Base-by-base conservation (phyloP, 129 eudicot genomes). In the Ambrosia trifida region DNA sequence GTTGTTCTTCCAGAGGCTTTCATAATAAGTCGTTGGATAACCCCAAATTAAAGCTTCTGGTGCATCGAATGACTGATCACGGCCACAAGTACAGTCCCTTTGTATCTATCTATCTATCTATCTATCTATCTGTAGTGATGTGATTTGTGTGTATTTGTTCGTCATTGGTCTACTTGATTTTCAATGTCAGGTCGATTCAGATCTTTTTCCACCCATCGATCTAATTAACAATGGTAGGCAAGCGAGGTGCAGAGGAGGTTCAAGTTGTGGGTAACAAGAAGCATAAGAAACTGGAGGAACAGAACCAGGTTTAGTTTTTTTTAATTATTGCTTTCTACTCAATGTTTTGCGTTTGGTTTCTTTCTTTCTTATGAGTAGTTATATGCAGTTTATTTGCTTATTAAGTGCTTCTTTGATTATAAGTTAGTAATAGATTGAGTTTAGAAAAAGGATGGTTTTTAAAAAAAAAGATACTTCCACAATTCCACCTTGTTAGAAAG, bases 111-210 rank as follows among this genome's bases (percentile, higher is more conserved):
- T 38, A 38, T 38, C 12, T 38, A 6, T 45, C 45, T 16, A 7
- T 66, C n/a, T n/a, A n/a, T n/a, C n/a, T n/a, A n/a, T n/a, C n/a
- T n/a, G n/a, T n/a, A n/a, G n/a, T n/a, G n/a, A n/a, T n/a, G 14
- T 41, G 4, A 65, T 45, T 60, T 17, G 65, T 24, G 31, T 32
- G 44, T 16, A 40, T 13, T 9, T 7, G 8, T 61, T n/a, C n/a
- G n/a, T n/a, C 18, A 41, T 31, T 12, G 14, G 16, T 43, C 33
- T 12, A 11, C 44, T 43, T 41, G 52, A 43, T 14, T 45, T 47
- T 66, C 53, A 49, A 14, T 68, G 50, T 32, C 72, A 68, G 72
- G 60, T 68, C 12, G 72, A 49, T 68, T 68, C 72, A 68, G 72
- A 68, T 68, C 47, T 20, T 68, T 44, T 43, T 60, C 43, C 41